phyloP scores from a whole-genome alignment of 1,284 basidiomycete species.

The Rhodotorula sp. region DNA sequence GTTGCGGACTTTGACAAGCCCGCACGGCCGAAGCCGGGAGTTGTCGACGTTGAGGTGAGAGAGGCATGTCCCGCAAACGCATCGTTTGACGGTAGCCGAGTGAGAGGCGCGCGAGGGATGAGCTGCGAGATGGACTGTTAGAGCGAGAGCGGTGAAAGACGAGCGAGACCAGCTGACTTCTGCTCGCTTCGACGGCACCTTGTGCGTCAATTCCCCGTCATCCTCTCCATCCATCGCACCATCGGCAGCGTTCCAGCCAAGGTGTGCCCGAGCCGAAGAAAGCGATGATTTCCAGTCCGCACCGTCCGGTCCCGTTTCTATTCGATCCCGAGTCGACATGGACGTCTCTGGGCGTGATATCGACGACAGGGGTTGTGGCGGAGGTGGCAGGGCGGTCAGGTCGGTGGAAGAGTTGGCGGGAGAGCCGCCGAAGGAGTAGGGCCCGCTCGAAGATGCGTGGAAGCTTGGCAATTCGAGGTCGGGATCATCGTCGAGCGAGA shows the following conservation, averaged over 20 bases:
- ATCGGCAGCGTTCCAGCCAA: background rate
- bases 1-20: slow-evolving; percentile 14
- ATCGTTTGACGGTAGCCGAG: background rate
- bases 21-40: slow-evolving; percentile 14
- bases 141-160: too few relatives aligned
- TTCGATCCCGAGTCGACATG: slow-evolving; percentile 21
- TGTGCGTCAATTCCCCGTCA: slow-evolving; percentile 11
- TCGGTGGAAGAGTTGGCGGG: background rate
- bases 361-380: background rate
- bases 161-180: slow-evolving; percentile 5
- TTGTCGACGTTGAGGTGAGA: slow-evolving; percentile 3
- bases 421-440: background rate
- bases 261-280: slow-evolving; percentile 3
- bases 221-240: background rate
- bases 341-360: slow-evolving; percentile 9
- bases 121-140: background rate
- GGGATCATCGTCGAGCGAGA: slow-evolving; percentile 9
- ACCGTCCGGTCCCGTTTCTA: background rate
- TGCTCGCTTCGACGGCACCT: background rate
- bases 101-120: background rate
- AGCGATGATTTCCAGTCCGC: background rate
- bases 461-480: slow-evolving; percentile 19
- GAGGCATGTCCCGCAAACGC: background rate
- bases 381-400: slow-evolving; percentile 6
- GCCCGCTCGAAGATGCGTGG: background rate